Conservation (phyloP, 176 grass and related monocot genomes). For the Cocos nucifera region DNA sequence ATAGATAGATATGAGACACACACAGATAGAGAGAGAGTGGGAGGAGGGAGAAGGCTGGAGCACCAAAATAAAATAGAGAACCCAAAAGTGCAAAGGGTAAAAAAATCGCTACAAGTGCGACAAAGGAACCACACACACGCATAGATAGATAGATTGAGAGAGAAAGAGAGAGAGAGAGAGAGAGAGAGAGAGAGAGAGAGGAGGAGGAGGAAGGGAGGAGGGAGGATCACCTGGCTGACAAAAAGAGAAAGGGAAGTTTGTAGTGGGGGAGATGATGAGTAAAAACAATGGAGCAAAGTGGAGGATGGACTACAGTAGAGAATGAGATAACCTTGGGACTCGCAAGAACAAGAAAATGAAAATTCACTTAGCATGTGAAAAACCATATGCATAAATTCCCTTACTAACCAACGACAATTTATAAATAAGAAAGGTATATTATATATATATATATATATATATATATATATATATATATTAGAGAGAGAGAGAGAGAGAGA, state of each 20-base stretch:
- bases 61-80: slow-evolving; percentile 15
- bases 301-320: slow-evolving; percentile 1
- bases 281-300: slow-evolving; percentile 26
- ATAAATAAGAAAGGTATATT: too few relatives aligned
- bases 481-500: too few relatives aligned
- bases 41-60: slow-evolving; percentile 26
- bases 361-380: too few relatives aligned
- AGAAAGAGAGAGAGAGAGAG: background rate
- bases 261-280: background rate
- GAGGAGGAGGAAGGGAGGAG: background rate
- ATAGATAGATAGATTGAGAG: background rate
- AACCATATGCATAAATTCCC: too few relatives aligned
- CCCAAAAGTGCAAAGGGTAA: slow-evolving; percentile 37
- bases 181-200: background rate
- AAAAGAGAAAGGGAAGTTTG: slow-evolving; percentile 7
- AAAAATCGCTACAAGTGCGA: slow-evolving; percentile 24
- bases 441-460: too few relatives aligned
- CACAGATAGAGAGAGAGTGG: background rate
- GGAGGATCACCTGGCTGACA: slow-evolving; percentile 38
- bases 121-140: slow-evolving; percentile 19
- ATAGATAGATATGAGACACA: slow-evolving; percentile 4
- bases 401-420: too few relatives aligned
- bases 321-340: background rate
- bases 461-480: too few relatives aligned
- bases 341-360: too few relatives aligned